Conservation (phyloP, 169 alveolate genomes). For the Plasmodium blacklocki region DNA sequence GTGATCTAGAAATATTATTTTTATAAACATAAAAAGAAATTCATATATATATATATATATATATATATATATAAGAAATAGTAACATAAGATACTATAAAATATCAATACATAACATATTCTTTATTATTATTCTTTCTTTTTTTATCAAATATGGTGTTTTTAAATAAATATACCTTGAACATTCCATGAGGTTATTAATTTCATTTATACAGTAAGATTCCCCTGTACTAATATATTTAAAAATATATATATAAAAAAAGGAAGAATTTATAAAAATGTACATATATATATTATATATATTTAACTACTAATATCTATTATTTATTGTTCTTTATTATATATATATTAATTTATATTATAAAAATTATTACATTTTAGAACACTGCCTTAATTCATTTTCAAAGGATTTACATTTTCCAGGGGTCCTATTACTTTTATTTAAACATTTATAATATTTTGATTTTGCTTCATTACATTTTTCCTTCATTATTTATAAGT, state of each 20-base stretch:
- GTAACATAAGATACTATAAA: too few species aligned
- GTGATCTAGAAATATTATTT: constrained; percentile 69
- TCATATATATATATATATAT: not conserved
- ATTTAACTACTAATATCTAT: not conserved
- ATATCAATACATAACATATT: not conserved
- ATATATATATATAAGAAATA: too few species aligned
- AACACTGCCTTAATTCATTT: constrained; percentile 73
- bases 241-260: constrained; percentile 8
- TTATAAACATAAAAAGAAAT: not conserved
- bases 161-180: constrained; percentile 76
- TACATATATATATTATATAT: not conserved
- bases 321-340: not conserved
- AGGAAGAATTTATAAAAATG: not conserved
- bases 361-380: constrained; percentile 47
- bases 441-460: constrained; percentile 73
- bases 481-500: constrained; percentile 39
- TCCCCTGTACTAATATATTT: constrained; percentile 61
- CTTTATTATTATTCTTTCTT: not conserved
- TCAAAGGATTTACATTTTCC: constrained; percentile 45
- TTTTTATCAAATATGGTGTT: not conserved
- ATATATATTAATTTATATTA: not conserved
- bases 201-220: constrained; percentile 82
- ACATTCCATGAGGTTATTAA: constrained; percentile 79
- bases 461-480: constrained; percentile 71
- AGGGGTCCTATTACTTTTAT: constrained; percentile 67